These are phyloP conservation scores for Trypanosomatidae sp. DNA, from an alignment of 208 protist species.

Conservation along the genomic window DNA sequence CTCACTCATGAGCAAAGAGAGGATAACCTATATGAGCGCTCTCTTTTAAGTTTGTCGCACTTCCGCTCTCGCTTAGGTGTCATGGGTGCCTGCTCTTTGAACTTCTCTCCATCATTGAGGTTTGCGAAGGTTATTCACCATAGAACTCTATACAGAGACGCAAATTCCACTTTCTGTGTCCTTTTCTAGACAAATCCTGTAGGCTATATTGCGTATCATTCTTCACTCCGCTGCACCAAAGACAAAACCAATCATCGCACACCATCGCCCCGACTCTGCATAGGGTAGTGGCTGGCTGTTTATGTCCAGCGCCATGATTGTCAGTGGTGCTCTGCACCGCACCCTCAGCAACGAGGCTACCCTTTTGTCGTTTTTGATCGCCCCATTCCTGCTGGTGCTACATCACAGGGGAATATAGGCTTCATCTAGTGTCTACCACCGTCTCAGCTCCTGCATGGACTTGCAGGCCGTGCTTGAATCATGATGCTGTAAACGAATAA, in stretches of 20 bases:
- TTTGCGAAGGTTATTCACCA: not conserved
- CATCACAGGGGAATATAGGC: conserved; percentile 20
- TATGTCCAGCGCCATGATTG: conserved; percentile 18
- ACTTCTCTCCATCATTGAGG: not conserved
- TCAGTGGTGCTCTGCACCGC: conserved; percentile 23
- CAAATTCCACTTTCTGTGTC: not conserved
- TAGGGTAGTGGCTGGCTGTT: not conserved
- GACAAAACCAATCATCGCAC: not conserved
- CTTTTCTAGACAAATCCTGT: not conserved
- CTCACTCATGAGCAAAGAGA: not conserved
- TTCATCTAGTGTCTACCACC: conserved; percentile 27
- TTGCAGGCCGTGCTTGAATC: conserved; percentile 6
- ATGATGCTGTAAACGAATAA: conserved; percentile 15
- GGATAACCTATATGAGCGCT: not conserved
- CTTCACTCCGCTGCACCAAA: not conserved
- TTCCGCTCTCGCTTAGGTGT: not conserved
- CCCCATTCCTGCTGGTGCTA: conserved; percentile 20
- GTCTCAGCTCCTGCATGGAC: conserved; percentile 11
- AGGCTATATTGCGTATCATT: not conserved
- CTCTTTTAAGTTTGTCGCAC: not conserved
- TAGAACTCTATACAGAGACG: not conserved
- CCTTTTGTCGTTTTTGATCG: conserved; percentile 21
- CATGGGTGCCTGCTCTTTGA: not conserved
- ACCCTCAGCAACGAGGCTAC: conserved; percentile 21
- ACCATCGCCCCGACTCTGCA: not conserved